These are phyloP conservation scores for Gaultheria prostrata DNA, from an alignment of 148 eudicot species.

Conservation along the genomic window DNA sequence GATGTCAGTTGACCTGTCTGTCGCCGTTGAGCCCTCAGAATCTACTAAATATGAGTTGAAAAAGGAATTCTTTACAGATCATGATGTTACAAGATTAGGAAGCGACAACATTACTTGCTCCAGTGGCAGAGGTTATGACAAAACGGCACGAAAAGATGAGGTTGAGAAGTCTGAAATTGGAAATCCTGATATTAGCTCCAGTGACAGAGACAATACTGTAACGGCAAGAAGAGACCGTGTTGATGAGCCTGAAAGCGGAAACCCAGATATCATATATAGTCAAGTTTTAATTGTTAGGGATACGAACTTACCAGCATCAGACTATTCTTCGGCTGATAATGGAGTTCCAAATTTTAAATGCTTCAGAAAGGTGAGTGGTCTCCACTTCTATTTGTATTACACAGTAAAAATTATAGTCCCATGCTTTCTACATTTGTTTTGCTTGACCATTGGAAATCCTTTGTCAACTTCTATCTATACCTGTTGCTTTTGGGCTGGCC, in stretches of 20 bases:
- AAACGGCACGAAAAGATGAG: conserved; percentile 25
- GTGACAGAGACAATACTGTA: conserved; percentile 27
- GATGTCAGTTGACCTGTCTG: conserved; percentile 43
- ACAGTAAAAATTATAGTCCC: not conserved
- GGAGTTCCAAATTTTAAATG: conserved; percentile 74
- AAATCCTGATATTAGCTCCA: conserved; percentile 59
- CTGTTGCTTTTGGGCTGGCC: not conserved
- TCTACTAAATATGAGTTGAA: conserved; percentile 27
- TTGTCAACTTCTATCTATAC: not conserved
- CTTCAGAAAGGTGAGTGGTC: conserved; percentile 68
- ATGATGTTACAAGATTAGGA: conserved; percentile 24
- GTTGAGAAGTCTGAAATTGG: conserved; percentile 43
- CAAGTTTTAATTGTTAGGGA: conserved; percentile 67
- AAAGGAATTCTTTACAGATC: conserved; percentile 16
- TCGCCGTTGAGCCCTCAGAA: conserved; percentile 16
- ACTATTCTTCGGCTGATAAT: conserved; percentile 27
- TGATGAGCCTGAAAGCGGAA: conserved; percentile 51
- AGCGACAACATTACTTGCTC: conserved; percentile 23
- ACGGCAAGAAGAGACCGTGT: conserved; percentile 28
- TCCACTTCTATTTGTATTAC: not conserved
- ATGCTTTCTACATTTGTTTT: not conserved
- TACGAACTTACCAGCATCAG: conserved; percentile 28
- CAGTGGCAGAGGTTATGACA: conserved; percentile 26
- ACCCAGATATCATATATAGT: conserved; percentile 72
- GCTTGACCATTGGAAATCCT: not conserved